Base-by-base conservation (phyloP, 352 stramenopile species). In the Globisporangium cystogenes region DNA sequence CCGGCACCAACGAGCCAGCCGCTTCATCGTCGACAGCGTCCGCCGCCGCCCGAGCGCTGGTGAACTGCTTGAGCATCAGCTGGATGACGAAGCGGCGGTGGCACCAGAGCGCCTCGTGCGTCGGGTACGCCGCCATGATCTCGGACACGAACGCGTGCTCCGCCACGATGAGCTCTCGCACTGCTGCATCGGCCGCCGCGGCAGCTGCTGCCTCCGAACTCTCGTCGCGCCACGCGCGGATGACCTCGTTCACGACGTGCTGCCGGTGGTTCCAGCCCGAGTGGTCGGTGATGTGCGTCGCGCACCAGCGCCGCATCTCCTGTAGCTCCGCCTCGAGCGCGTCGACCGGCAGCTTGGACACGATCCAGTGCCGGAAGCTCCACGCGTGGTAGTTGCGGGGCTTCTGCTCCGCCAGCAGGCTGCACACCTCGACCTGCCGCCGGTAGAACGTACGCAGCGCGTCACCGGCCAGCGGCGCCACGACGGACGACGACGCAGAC, bases 331-430 rank as follows among this genome's bases (percentile, higher is more conserved):
- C n/a, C 1, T 58, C 49, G 3, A 74, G 55, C 47, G 69, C 48
- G 0, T 60, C 46, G 0, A 29, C 43, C 18, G 60, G 29, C n/a
- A 85, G 57, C 12, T 65, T 55, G 14, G 64, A 81, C 42, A 84
- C 68, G 39, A 91, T 67, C 74, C 78, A 90, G 54, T 91, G 82
- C 8, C 83, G 78, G 54, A 86, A 92, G 53, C 80, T 91, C 83
- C 83, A 93, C 23, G 83, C 80, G 61, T 91, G 80, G 49, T 93
- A 93, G 56, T 93, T 93, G 46, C 80, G 78, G 4, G 78, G 62
- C 47, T 85, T 83, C 15, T 73, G 65, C 52, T 93, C 81, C 0
- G 78, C 66, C 20, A 93, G 51, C 16, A 65, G 60, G 37, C 44
- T 57, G 53, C 80, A 90, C 37, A 84, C 43, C 1, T 62, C 51